Conservation (phyloP, 305 asterid genomes). For the Fraxinus velutina region DNA sequence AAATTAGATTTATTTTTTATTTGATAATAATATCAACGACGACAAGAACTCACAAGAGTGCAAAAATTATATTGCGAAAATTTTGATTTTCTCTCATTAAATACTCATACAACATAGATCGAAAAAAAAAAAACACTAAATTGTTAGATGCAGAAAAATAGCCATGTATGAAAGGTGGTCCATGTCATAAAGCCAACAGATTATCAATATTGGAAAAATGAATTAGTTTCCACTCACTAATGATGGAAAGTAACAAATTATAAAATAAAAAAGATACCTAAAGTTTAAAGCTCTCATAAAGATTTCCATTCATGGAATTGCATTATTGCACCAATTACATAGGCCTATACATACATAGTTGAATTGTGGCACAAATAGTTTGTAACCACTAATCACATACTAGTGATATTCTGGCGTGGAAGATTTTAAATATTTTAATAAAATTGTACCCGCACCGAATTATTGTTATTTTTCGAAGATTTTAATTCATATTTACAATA, state of each 20-base stretch:
- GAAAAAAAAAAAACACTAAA: no score
- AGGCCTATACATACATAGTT: neutral
- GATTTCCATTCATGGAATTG: neutral
- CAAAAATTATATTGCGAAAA: no score
- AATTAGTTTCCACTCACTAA: neutral
- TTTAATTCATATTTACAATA: no score
- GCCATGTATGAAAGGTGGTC: neutral
- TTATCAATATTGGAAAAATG: neutral
- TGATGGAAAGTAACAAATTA: neutral
- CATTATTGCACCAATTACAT: neutral
- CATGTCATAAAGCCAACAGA: neutral
- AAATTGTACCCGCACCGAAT: neutral
- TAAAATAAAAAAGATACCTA: neutral
- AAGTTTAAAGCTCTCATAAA: neutral
- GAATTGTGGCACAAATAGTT: neutral
- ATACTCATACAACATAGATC: neutral
- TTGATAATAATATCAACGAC: no score
- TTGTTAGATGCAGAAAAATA: neutral
- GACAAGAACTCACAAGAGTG: no score
- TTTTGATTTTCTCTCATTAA: no score
- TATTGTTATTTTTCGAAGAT: no score
- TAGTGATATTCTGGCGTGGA: neutral
- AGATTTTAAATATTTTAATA: no score
- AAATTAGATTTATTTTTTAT: no score
- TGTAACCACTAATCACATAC: neutral